These are phyloP conservation scores for Elaphomyces granulatus DNA, from an alignment of 495 filamentous ascomycete species.

Conservation along the genomic window DNA sequence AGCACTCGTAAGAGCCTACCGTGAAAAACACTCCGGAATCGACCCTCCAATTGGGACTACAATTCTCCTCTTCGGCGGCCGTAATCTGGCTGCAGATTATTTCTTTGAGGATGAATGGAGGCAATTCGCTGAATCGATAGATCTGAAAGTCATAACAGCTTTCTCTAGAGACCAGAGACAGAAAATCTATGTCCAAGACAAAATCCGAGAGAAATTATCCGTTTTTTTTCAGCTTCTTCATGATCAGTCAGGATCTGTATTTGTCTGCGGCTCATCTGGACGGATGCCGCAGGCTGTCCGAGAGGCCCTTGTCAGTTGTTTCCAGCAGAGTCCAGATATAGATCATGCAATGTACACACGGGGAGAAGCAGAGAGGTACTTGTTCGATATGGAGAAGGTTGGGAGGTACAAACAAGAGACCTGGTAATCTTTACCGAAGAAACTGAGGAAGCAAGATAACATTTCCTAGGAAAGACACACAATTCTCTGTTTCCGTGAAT, in stretches of 20 bases:
- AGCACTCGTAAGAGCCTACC: conserved; percentile 25
- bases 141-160: conserved; percentile 51
- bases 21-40: conserved; percentile 19
- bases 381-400: conserved; percentile 48
- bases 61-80: conserved; percentile 64
- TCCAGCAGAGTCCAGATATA: conserved; percentile 24
- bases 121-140: conserved; percentile 18
- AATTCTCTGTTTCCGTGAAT: neutral
- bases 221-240: conserved; percentile 46
- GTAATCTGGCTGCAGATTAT: conserved; percentile 58
- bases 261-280: conserved; percentile 71
- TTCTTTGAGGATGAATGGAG: conserved; percentile 71
- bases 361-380: conserved; percentile 40
- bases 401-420: conserved; percentile 70
- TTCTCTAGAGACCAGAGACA: conserved; percentile 67
- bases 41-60: conserved; percentile 20
- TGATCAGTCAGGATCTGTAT: conserved; percentile 40
- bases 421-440: conserved; percentile 33
- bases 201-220: conserved; percentile 45
- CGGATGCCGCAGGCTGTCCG: conserved; percentile 83
- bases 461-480: neutral
- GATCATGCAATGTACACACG: conserved; percentile 17
- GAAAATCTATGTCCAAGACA: conserved; percentile 85
- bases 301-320: conserved; percentile 61
- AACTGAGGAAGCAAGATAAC: no score